Conservation (phyloP, 768 basidiomycete species). For the Trametes sanguinea region DNA sequence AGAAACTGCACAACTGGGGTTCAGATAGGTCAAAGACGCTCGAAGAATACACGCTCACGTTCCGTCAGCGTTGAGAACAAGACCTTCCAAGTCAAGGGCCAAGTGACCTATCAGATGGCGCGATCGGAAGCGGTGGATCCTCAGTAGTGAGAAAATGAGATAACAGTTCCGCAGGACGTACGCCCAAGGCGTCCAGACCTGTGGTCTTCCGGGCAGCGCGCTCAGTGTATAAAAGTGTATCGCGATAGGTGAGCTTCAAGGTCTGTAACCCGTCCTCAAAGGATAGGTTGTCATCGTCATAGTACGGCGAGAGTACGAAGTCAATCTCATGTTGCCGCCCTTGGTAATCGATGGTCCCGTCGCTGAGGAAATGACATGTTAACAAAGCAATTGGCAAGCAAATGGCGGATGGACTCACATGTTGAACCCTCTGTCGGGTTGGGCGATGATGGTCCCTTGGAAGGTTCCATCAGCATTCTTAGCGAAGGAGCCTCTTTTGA, state of each 20-base stretch:
- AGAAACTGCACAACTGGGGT: constrained; percentile 43
- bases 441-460: constrained; percentile 52
- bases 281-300: constrained; percentile 43
- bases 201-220: constrained; percentile 47
- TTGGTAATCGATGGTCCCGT: constrained; percentile 60
- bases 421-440: constrained; percentile 64
- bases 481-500: constrained; percentile 52
- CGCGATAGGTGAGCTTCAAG: constrained; percentile 49
- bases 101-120: constrained; percentile 50
- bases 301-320: constrained; percentile 61
- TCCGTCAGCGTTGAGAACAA: constrained; percentile 59
- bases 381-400: not conserved
- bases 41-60: constrained; percentile 39
- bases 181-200: constrained; percentile 55
- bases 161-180: constrained; percentile 42
- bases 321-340: constrained; percentile 62
- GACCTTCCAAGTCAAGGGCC: constrained; percentile 58
- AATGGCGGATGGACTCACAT: constrained; percentile 40
- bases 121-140: constrained; percentile 49
- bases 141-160: constrained; percentile 35
- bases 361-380: constrained; percentile 34
- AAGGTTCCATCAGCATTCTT: constrained; percentile 40
- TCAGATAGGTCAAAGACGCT: not conserved
- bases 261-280: constrained; percentile 55
- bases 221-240: constrained; percentile 54